Evolutionary conservation across 371 early-diverging fungal genomes (phyloP).

Genomic region (Lichtheimia ornata): DNA sequence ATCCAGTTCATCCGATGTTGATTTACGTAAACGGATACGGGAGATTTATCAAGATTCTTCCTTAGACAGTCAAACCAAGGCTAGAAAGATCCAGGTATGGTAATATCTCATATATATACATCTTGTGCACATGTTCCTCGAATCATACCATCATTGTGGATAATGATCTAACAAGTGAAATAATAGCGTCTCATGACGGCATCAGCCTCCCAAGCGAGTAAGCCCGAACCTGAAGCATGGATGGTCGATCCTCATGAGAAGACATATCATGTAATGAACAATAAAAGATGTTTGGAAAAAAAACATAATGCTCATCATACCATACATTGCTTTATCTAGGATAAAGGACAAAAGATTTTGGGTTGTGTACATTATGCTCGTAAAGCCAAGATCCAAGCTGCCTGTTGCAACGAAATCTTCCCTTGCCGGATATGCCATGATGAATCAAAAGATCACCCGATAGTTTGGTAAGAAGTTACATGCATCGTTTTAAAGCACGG

Average conservation of each 20-base stretch:
- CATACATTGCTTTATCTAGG: constrained; percentile 19
- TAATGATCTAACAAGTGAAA: too few species aligned
- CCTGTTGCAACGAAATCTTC: constrained; percentile 89
- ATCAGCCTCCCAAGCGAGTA: too few species aligned
- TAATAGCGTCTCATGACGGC: too few species aligned
- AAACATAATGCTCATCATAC: too few species aligned
- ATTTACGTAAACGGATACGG: constrained; percentile 60
- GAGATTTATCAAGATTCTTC: constrained; percentile 56
- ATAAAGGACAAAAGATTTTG: constrained; percentile 51
- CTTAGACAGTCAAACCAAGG: constrained; percentile 67
- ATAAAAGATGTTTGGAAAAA: too few species aligned
- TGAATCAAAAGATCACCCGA: constrained; percentile 80
- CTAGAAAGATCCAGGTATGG: constrained; percentile 71
- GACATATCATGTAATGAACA: too few species aligned
- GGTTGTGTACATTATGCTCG: constrained; percentile 96
- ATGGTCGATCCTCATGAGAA: too few species aligned
- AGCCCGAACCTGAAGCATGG: too few species aligned
- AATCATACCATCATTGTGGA: too few species aligned
- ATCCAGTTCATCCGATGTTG: constrained; percentile 17
- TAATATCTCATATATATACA: too few species aligned
- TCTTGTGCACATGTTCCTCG: too few species aligned
- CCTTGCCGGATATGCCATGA: constrained; percentile 97
- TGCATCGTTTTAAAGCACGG: background rate
- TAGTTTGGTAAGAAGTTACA: constrained; percentile 72
- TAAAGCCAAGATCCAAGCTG: constrained; percentile 82